Evolutionary conservation across 2,329 filamentous ascomycete species (phyloP).

Genomic region (Tetracladium maxilliforme): DNA sequence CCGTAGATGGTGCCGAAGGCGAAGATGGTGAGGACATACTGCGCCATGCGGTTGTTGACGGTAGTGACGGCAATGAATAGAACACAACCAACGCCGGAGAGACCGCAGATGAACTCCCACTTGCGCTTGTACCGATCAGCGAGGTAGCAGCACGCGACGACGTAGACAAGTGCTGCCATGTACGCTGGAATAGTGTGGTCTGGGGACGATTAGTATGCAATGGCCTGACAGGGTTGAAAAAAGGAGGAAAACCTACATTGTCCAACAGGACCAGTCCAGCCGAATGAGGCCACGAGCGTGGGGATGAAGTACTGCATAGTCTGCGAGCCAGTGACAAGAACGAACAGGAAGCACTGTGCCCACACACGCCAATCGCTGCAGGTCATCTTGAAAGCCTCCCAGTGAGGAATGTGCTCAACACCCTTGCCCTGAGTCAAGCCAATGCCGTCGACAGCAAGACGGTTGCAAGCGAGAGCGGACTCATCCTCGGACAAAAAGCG

Average conservation of each 20-base stretch:
- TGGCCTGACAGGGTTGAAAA: constrained; percentile 9
- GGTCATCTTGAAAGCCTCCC: no score
- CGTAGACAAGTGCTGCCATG: constrained; percentile 10
- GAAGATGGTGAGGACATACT: constrained; percentile 12
- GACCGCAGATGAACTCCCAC: constrained; percentile 11
- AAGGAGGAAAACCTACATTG: no score
- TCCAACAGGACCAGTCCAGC: no score
- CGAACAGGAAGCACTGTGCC: no score
- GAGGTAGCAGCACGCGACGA: constrained; percentile 10
- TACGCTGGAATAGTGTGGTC: constrained; percentile 13
- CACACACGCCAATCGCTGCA: no score
- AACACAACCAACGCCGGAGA: constrained; percentile 10
- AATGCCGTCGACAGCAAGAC: constrained; percentile 10
- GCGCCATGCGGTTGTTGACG: constrained; percentile 5
- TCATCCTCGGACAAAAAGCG: constrained; percentile 8
- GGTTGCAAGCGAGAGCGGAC: constrained; percentile 8
- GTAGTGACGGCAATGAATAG: constrained; percentile 11
- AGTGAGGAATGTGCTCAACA: no score
- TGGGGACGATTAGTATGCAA: constrained; percentile 10
- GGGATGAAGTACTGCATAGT: no score
- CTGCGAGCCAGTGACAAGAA: no score
- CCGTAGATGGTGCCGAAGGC: constrained; percentile 13
- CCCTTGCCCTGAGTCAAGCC: constrained; percentile 8
- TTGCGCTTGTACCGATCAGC: constrained; percentile 12
- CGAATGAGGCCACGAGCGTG: no score